Base-by-base conservation (phyloP, 192 early-diverging fungal genomes). In the Coemansia sp. region DNA sequence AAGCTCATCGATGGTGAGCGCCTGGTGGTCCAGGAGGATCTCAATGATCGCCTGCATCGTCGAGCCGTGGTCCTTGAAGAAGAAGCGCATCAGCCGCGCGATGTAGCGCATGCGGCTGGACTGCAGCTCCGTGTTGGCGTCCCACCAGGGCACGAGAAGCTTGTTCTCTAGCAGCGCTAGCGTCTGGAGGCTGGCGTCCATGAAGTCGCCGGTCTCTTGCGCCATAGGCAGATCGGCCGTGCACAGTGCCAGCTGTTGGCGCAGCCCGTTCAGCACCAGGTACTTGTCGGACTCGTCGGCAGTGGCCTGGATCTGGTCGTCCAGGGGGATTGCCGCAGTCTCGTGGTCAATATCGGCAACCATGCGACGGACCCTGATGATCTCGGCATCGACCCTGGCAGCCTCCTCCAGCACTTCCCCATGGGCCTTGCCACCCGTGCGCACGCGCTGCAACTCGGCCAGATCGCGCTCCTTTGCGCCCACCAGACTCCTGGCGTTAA, bases 101-200 rank as follows among this genome's bases (percentile, higher is more conserved):
- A 79, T 54, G 50, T 69, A 83, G 16, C 65, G 57, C 63, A 75
- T 49, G 10, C 81, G 66, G 44, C 66, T 65, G 2, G 66, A 61
- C 67, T 83, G 81, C 46, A 74, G 11, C 22, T 59, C 63, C 0
- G 70, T 67, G 22, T 63, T 70, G 0, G 43, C 22, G n/a, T 82
- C 79, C 79, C 79, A 82, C 79, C 79, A 82, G 8, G 79, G 72
- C 0, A 82, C 69, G 71, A 82, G 74, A 19, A 82, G 68, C 54
- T 77, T 76, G 63, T 68, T 82, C 63, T 82, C 75, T 17, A 82
- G 51, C 19, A 82, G 58, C 50, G 68, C 75, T 50, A 82, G 39
- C 5, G 71, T 77, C 9, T 40, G 61, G 44, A 60, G n/a, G 0
- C 71, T 44, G 32, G 58, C 51, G 11, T 74, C 71, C 2, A 74